These are phyloP conservation scores for Trichoderma endophyticum DNA, from an alignment of 2,329 filamentous ascomycete genomes.

Conservation along the genomic window DNA sequence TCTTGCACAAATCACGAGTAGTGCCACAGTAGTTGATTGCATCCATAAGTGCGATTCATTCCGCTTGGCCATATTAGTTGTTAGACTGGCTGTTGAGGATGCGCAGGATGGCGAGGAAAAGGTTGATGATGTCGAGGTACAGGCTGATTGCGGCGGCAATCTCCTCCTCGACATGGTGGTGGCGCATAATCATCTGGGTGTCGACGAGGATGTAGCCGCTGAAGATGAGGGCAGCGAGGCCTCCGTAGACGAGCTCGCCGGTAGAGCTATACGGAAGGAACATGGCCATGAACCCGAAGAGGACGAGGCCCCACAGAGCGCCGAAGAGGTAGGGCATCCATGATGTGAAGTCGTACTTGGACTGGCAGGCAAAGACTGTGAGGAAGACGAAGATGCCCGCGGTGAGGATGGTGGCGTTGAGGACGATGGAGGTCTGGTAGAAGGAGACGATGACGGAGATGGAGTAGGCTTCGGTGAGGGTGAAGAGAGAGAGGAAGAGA, in stretches of 20 bases:
- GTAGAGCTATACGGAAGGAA: slow-evolving; percentile 86
- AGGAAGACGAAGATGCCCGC: slow-evolving; percentile 77
- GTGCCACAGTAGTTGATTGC: too few relatives aligned
- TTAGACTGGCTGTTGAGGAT: slow-evolving; percentile 96
- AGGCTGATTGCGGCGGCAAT: slow-evolving; percentile 92
- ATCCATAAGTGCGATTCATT: background rate
- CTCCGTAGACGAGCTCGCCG: slow-evolving; percentile 81
- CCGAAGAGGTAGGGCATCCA: slow-evolving; percentile 97
- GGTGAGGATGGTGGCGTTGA: slow-evolving; percentile 87
- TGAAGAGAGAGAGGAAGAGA: slow-evolving; percentile 87
- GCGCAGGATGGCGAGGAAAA: slow-evolving; percentile 92
- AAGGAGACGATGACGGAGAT: slow-evolving; percentile 91
- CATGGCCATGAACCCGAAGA: slow-evolving; percentile 88
- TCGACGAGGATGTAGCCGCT: slow-evolving; percentile 93
- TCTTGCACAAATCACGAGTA: background rate
- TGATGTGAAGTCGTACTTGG: slow-evolving; percentile 95
- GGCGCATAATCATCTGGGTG: slow-evolving; percentile 90
- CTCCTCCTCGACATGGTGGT: slow-evolving; percentile 97
- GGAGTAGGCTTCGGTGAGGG: slow-evolving; percentile 86
- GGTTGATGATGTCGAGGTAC: slow-evolving; percentile 94
- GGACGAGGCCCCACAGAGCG: slow-evolving; percentile 79
- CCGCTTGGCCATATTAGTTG: slow-evolving; percentile 57
- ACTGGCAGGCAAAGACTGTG: slow-evolving; percentile 90
- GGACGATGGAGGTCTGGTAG: slow-evolving; percentile 77
- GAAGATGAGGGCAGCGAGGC: slow-evolving; percentile 80